phyloP scores from a whole-genome alignment of 2,329 filamentous ascomycete genomes.

The Davidsoniella eucalypti region DNA sequence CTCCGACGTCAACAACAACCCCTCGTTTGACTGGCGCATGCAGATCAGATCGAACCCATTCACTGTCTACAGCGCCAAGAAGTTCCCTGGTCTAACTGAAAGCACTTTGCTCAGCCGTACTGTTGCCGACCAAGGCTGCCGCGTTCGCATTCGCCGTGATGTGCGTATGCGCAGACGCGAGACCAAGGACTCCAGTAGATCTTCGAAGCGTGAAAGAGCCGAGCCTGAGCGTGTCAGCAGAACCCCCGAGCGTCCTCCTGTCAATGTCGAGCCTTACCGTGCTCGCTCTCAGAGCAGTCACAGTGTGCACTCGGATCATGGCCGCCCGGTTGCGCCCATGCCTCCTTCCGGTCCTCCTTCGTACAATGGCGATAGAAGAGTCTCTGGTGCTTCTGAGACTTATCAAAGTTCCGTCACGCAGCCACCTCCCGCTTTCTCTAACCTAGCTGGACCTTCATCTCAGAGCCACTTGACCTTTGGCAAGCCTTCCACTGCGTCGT shows the following conservation, averaged over 20 bases:
- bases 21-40: slow-evolving; percentile 61
- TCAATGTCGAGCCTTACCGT: slow-evolving; percentile 20
- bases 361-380: not conserved
- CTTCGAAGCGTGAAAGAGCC: slow-evolving; percentile 45
- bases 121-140: slow-evolving; percentile 91
- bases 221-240: slow-evolving; percentile 22
- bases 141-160: slow-evolving; percentile 86
- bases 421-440: not conserved
- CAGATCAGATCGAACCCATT: slow-evolving; percentile 82
- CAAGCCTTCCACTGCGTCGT: not conserved
- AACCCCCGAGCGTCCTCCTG: slow-evolving; percentile 18
- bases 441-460: not conserved
- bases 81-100: slow-evolving; percentile 84
- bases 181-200: slow-evolving; percentile 37
- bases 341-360: slow-evolving; percentile 1
- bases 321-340: slow-evolving; percentile 2
- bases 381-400: not conserved
- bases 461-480: not conserved
- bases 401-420: slow-evolving; percentile 1
- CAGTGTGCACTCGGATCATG: slow-evolving; percentile 23
- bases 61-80: slow-evolving; percentile 89
- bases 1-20: slow-evolving; percentile 28
- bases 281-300: slow-evolving; percentile 45
- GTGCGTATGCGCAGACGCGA: slow-evolving; percentile 80
- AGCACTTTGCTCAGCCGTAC: slow-evolving; percentile 79